A percentile compares a stretch with the other conserved stretches of the same genome.
Conservation (phyloP, 2,329 filamentous ascomycete genomes). For the Sphaerulina populicola region DNA sequence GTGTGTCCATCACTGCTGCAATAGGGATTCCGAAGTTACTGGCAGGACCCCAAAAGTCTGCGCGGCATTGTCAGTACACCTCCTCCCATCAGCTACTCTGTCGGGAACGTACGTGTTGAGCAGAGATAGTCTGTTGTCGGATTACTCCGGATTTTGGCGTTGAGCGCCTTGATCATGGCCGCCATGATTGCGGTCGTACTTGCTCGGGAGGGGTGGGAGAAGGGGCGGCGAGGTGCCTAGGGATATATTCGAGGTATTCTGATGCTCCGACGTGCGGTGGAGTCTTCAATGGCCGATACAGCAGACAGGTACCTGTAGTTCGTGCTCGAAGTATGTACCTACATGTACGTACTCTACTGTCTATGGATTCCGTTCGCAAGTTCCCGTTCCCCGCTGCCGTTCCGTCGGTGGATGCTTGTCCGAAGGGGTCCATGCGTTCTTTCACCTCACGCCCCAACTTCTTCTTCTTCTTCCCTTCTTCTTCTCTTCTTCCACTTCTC, state of each 20-base stretch:
- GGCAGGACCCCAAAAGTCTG: conserved; percentile 45
- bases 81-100: not conserved
- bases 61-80: not conserved
- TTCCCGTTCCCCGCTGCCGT: not conserved
- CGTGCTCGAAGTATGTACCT: too few species aligned
- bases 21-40: conserved; percentile 48
- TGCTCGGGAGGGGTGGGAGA: not conserved
- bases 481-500: not conserved
- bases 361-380: too few species aligned
- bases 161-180: conserved; percentile 47
- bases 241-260: not conserved
- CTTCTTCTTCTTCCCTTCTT: not conserved
- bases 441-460: not conserved
- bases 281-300: not conserved
- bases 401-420: not conserved
- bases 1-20: conserved; percentile 47
- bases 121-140: conserved; percentile 46
- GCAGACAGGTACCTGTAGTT: too few species aligned
- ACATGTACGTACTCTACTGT: too few species aligned
- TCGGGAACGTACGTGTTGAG: conserved; percentile 42
- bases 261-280: not conserved
- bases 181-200: conserved; percentile 36
- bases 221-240: not conserved
- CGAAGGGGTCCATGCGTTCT: not conserved
- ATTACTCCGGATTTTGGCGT: conserved; percentile 45